phyloP scores from a whole-genome alignment of 495 filamentous ascomycete species.

The Lentithecium fluviatile region DNA sequence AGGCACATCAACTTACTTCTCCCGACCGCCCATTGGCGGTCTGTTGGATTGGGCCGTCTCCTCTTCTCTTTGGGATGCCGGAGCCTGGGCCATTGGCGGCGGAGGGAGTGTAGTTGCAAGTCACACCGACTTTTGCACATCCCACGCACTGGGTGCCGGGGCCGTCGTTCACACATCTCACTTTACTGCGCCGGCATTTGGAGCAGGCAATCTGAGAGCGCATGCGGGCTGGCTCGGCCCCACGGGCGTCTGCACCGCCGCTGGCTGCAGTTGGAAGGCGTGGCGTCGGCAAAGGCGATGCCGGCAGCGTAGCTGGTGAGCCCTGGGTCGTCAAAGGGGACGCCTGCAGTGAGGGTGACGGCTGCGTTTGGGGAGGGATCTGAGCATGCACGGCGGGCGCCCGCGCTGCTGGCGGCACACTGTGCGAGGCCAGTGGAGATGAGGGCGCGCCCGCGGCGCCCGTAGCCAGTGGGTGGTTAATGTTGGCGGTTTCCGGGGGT shows the following conservation, averaged over 20 bases:
- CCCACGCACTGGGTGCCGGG: not conserved
- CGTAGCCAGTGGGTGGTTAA: conserved; percentile 16
- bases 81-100: not conserved
- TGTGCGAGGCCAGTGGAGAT: conserved; percentile 15
- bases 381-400: conserved; percentile 16
- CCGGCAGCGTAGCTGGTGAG: not conserved
- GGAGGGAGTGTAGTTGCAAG: not conserved
- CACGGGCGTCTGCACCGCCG: conserved; percentile 4
- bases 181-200: conserved; percentile 56
- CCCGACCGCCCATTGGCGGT: not conserved
- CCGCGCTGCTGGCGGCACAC: conserved; percentile 7
- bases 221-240: conserved; percentile 49
- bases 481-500: conserved; percentile 29
- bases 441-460: conserved; percentile 18
- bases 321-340: conserved; percentile 2
- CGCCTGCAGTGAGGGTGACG: conserved; percentile 1
- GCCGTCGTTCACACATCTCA: conserved; percentile 6
- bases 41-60: not conserved
- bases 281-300: not conserved
- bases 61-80: not conserved
- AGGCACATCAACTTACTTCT: too few relatives aligned
- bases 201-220: conserved; percentile 78
- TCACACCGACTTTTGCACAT: not conserved
- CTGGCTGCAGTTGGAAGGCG: conserved; percentile 1
- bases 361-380: not conserved